Base-by-base conservation (phyloP, 78 protist species). In the Goniomonas avonlea region DNA sequence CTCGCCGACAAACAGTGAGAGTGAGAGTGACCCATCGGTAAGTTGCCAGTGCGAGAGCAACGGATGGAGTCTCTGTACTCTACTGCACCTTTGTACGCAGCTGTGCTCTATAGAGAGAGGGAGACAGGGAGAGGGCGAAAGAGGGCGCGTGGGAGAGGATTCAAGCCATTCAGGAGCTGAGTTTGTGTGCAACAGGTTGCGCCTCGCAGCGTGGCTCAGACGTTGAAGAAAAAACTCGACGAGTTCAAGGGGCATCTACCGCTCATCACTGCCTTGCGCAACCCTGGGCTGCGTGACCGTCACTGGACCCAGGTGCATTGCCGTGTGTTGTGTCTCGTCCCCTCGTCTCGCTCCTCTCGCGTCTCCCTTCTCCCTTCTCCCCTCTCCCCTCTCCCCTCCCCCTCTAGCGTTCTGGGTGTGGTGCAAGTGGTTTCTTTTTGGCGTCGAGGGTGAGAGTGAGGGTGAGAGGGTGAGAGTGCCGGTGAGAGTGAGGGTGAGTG, bases 261-360 rank as follows among this genome's bases (percentile, higher is more conserved):
- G 2, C 71, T 92, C 47, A 41, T 89, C 73, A 20, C 13, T 27
- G 61, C 75, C 32, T 45, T 92, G 35, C 77, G 93, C 47, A 61
- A 79, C 65, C 90, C 86, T 13, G 93, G 92, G 5, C 77, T 92
- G 81, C 40, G 85, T 23, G 87, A 82, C 8, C 76, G 95, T 2
- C 95, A 92, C 79, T 92, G 95, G 95, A 53, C 32, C 29, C 13
- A 40, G 5, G 50, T 43, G 50, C 50, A 8, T 43, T 11, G 50
- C 50, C 50, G n/a, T 43, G n/a, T 8, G 50, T 8, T 43, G 50
- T 11, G n/a, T 43, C 50, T 43, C 50, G n/a, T n/a, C n/a, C n/a
- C n/a, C n/a, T n/a, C n/a, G n/a, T n/a, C n/a, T n/a, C n/a, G n/a
- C n/a, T n/a, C n/a, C n/a, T n/a, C n/a, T n/a, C n/a, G n/a, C n/a